Evolutionary conservation across 2,329 filamentous ascomycete species (phyloP), one percentile per base, ranked within the genome.

Genomic region (Nothophaeocryptopus gaeumannii): DNA sequence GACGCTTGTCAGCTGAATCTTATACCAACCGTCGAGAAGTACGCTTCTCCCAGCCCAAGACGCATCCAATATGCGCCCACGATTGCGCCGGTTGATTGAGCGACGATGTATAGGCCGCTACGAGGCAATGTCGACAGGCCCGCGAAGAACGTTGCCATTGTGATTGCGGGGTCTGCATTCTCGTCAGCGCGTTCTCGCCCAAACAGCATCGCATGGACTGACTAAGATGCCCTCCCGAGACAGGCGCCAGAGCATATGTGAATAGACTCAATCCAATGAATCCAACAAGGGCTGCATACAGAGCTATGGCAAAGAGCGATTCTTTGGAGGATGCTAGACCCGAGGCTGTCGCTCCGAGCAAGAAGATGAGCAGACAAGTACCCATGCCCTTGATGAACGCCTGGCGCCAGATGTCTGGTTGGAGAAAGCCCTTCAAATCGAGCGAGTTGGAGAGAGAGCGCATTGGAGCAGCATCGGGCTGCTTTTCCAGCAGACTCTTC

Each of bases 151-250:
- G 77, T 78, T 2, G 75, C 70, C 39, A 80, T 71, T 0, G 77
- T 79, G 52, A 81, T 78, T 30, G 75, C 64, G 1, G 78, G 78
- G 55, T 78, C 38, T 39, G 8, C 14, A 10, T 3, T 5, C 11
- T 3, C 8, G 20, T 39, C 16, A 26, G 13, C 38, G n/a, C 20
- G 20, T 7, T 26, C 20, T 39, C 12, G 30, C 5, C 14, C 2
- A 11, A 3, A 26, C 14, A 13, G 16, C 20, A 15, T 12, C 16
- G 14, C 13, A 14, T 8, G 3, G 5, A 11, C 11, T 9, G n/a
- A 39, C 38, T 81, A 47, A 81, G 62, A 57, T 81, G 78, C 1
- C 73, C 77, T 36, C 78, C 77, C 2, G 73, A 75, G 0, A 74
- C 72, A 0, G 76, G 72, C 3, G 70, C 73, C 10, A 74, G 72